phyloP scores from a whole-genome alignment of 2,329 filamentous ascomycete genomes.

The Paracamarosporium sp. region DNA sequence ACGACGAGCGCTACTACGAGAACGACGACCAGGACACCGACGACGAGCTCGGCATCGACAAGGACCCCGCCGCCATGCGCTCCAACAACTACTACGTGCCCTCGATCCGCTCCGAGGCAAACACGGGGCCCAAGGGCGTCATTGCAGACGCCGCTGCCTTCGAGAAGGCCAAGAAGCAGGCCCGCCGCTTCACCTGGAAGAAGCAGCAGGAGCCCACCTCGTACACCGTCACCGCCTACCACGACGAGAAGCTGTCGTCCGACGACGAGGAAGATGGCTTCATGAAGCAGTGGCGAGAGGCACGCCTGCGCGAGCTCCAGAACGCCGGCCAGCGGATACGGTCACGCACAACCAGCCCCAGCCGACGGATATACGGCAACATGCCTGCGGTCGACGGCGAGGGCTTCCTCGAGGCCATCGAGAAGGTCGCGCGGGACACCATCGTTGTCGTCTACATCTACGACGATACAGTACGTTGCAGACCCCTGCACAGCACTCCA shows the following conservation, averaged over 20 bases:
- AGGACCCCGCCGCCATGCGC: constrained; percentile 58
- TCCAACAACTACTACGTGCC: constrained; percentile 63
- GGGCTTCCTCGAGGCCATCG: constrained; percentile 95
- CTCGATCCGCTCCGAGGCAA: constrained; percentile 69
- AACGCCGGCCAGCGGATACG: constrained; percentile 63
- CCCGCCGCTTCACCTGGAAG: constrained; percentile 43
- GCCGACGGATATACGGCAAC: constrained; percentile 77
- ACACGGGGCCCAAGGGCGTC: constrained; percentile 85
- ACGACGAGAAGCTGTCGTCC: constrained; percentile 55
- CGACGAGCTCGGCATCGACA: constrained; percentile 53
- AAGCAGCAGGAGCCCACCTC: constrained; percentile 27
- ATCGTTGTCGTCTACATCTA: constrained; percentile 93
- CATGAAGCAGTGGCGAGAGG: constrained; percentile 83
- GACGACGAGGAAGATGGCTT: constrained; percentile 77
- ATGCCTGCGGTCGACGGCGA: constrained; percentile 85
- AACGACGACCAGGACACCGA: constrained; percentile 62
- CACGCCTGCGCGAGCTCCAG: constrained; percentile 76
- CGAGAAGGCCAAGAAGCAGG: constrained; percentile 64
- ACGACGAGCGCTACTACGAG: constrained; percentile 61
- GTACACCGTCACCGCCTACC: constrained; percentile 47
- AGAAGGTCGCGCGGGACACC: constrained; percentile 82
- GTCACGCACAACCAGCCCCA: constrained; percentile 76
- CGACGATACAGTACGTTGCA: constrained; percentile 76
- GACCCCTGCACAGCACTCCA: not conserved
- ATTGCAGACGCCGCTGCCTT: constrained; percentile 83